Base-by-base conservation (phyloP, 2,329 filamentous ascomycete genomes). In the Metarhizium album region DNA sequence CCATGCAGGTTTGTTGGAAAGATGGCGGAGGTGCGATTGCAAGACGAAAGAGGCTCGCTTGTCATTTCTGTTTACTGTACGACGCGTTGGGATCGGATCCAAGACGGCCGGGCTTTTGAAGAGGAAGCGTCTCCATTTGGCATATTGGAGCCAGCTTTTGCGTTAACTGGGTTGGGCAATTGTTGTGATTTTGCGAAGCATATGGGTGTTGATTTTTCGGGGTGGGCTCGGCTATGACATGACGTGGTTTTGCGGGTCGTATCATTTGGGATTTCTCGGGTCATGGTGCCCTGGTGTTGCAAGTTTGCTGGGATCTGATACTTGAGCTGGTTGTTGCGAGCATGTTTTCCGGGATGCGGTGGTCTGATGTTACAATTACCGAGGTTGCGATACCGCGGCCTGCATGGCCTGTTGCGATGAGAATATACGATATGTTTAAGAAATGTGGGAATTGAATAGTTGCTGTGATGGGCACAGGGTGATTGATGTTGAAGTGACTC, bases 381-480 rank as follows among this genome's bases (percentile, higher is more conserved):
- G 58, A 53, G 59, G 58, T 60, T 64, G 58, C 58, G 57, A 64
- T 57, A 56, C 55, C 56, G 60, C 59, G 59, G 62, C 62, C 57
- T 57, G 51, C 55, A 54, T 52, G 60, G 54, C 55, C 60, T 55
- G 60, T 61, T 49, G 56, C 62, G 59, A 66, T 60, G 63, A 66
- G 64, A 68, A 69, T 67, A 68, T 57, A 69, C 62, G 65, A 69
- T 58, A 56, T 55, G 63, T 66, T 64, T 53, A 57, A 59, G 29
- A 45, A 4, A 20, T 29, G 48, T 58, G 18, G 6, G 3, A 4
- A 3, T 20, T 18, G 38, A 24, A 22, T 43, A n/a, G 22, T 5
- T 43, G 20, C 13, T 24, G 22, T 24, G 22, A 42, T 4, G n/a
- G n/a, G n/a, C n/a, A n/a, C n/a, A n/a, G n/a, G n/a, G n/a, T n/a